phyloP scores from a whole-genome alignment of 345 rosid species.

The Mangifera indica region DNA sequence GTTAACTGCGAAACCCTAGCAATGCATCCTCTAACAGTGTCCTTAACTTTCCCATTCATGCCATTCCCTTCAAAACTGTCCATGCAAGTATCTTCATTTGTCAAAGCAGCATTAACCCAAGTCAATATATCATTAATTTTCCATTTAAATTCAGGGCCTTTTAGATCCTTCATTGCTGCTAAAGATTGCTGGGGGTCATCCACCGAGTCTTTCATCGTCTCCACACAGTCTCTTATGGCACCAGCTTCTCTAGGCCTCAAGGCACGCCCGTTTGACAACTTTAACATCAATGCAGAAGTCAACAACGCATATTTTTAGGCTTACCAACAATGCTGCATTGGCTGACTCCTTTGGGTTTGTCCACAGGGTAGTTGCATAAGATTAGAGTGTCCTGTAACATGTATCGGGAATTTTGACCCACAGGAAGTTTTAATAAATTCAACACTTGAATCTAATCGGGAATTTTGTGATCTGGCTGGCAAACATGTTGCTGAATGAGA shows the following conservation, averaged over 20 bases:
- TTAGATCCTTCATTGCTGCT: conserved; percentile 31
- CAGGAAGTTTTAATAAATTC: conserved; percentile 39
- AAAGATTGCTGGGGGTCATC: conserved; percentile 34
- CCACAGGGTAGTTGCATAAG: conserved; percentile 30
- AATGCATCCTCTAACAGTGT: conserved; percentile 19
- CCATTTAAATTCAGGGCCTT: conserved; percentile 35
- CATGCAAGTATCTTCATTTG: conserved; percentile 45
- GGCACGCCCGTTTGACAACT: conserved; percentile 9
- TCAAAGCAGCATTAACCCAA: conserved; percentile 54
- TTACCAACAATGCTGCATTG: conserved; percentile 33
- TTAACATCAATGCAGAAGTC: conserved; percentile 19
- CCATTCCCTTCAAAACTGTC: conserved; percentile 30
- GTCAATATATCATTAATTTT: conserved; percentile 37
- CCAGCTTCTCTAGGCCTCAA: conserved; percentile 26
- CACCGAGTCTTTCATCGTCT: conserved; percentile 32
- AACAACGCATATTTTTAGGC: conserved; percentile 20
- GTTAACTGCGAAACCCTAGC: conserved; percentile 36
- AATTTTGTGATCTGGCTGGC: not conserved
- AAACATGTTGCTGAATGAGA: conserved; percentile 4
- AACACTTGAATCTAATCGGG: not conserved
- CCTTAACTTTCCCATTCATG: conserved; percentile 27
- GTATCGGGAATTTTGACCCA: conserved; percentile 29
- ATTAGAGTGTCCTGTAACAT: conserved; percentile 38
- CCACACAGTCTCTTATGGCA: conserved; percentile 40
- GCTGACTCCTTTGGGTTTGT: conserved; percentile 29